Percentiles rank a stretch among this genome's conserved stretches.
These are phyloP conservation scores for Fusarium falciforme DNA, from an alignment of 2,329 filamentous ascomycete genomes.

Conservation along the genomic window DNA sequence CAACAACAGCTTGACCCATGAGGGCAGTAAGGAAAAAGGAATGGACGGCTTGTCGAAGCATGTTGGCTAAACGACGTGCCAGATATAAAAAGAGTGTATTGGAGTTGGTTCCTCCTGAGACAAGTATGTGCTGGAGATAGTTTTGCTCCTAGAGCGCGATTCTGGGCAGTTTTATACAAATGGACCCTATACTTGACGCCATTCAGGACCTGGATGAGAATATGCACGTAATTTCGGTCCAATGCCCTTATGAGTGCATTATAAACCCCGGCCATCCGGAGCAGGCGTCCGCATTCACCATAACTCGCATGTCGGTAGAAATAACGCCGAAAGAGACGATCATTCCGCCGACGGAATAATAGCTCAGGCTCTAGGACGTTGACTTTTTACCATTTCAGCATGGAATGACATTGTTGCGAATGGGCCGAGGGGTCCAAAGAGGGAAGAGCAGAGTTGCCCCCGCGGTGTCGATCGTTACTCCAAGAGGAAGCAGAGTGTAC, in stretches of 20 bases:
- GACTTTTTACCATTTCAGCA: background rate
- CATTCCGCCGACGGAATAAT: background rate
- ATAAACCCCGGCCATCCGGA: background rate
- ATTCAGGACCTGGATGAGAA: constrained; percentile 27
- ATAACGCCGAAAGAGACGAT: constrained; percentile 1
- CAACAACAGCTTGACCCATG: constrained; percentile 18
- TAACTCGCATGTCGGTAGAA: constrained; percentile 22
- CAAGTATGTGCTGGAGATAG: background rate
- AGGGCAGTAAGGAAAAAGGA: constrained; percentile 30
- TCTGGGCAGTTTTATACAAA: constrained; percentile 12
- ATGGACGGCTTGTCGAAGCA: constrained; percentile 37
- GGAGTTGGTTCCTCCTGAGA: background rate
- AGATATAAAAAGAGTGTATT: background rate
- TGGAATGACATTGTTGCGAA: background rate
- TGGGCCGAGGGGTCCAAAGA: background rate
- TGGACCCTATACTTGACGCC: constrained; percentile 19
- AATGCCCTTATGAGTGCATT: constrained; percentile 24
- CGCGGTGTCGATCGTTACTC: constrained; percentile 2
- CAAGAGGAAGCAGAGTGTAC: background rate
- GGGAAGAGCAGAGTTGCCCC: background rate
- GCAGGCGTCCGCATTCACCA: constrained; percentile 4
- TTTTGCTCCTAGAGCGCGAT: background rate
- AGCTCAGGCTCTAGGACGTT: background rate
- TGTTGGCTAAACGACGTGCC: constrained; percentile 25
- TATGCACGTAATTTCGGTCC: constrained; percentile 34